A percentile compares a stretch with the other conserved stretches of the same genome.
These are phyloP conservation scores for Phaeomoniella chlamydospora DNA, from an alignment of 2,329 filamentous ascomycete genomes.

Conservation along the genomic window DNA sequence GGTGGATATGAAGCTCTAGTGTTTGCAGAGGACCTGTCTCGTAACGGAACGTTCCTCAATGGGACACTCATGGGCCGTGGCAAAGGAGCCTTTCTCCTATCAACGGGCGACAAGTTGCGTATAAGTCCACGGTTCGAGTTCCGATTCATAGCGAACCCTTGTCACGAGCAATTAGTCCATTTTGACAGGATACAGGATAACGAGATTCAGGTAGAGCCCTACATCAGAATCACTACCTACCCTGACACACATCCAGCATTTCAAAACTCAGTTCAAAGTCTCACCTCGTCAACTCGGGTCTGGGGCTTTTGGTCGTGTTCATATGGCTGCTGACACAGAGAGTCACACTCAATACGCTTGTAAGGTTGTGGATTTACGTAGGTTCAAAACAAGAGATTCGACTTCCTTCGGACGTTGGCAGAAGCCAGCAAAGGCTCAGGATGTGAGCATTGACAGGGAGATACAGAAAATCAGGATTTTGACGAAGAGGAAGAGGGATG, in stretches of 20 bases:
- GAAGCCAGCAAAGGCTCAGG: conserved; percentile 8
- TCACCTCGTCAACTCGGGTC: conserved; percentile 24
- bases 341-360: conserved; percentile 24
- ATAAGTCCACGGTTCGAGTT: conserved; percentile 12
- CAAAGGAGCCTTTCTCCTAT: conserved; percentile 20
- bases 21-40: conserved; percentile 27
- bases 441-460: conserved; percentile 6
- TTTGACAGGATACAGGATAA: conserved; percentile 15
- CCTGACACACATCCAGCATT: conserved; percentile 12
- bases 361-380: conserved; percentile 26
- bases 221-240: neutral
- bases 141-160: conserved; percentile 8
- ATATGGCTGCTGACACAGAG: conserved; percentile 19
- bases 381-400: conserved; percentile 7
- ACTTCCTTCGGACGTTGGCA: conserved; percentile 3
- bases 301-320: conserved; percentile 26
- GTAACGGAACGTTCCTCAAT: conserved; percentile 26
- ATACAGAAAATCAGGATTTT: conserved; percentile 8
- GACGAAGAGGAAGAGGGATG: conserved; percentile 8
- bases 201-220: conserved; percentile 19
- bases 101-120: conserved; percentile 21
- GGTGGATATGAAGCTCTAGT: conserved; percentile 24
- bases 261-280: conserved; percentile 19
- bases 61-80: conserved; percentile 17
- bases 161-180: conserved; percentile 1